phyloP scores from a whole-genome alignment of 2,329 filamentous ascomycete species.

The Pseudocercospora musae region DNA sequence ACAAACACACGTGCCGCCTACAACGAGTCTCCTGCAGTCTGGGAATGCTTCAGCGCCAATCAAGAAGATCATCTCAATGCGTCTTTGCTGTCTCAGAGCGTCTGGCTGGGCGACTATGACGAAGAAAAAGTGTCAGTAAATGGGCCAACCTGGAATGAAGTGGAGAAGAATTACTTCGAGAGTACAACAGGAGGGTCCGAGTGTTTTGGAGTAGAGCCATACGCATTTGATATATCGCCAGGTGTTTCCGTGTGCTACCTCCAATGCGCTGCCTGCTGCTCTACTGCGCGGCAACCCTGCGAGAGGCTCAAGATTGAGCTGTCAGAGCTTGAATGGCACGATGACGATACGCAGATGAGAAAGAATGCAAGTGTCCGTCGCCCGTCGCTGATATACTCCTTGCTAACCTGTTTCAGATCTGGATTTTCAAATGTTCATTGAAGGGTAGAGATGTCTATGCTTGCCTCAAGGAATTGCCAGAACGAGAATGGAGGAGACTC shows the following conservation, averaged over 20 bases:
- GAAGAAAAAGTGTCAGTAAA: not conserved
- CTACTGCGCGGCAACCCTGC: not conserved
- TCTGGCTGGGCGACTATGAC: conserved; percentile 10
- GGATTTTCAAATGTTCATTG: conserved; percentile 1
- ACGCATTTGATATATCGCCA: conserved; percentile 6
- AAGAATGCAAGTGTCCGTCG: conserved; percentile 8
- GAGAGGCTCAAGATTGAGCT: conserved; percentile 1
- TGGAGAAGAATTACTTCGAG: conserved; percentile 1
- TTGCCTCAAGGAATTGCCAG: not conserved
- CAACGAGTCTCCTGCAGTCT: not conserved
- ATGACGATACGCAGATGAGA: conserved; percentile 3
- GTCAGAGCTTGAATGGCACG: not conserved
- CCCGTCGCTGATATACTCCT: not conserved
- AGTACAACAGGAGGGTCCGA: conserved; percentile 1
- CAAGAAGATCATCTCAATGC: conserved; percentile 1
- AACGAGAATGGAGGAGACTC: not conserved
- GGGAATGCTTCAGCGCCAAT: not conserved
- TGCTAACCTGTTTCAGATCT: conserved; percentile 2
- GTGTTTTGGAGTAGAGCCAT: not conserved
- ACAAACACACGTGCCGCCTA: not conserved
- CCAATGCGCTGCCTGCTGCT: not conserved
- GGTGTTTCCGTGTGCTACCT: not conserved
- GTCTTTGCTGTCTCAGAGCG: not conserved
- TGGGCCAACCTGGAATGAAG: conserved; percentile 1
- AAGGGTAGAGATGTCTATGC: conserved; percentile 6